These are phyloP conservation scores for Pyricularia pennisetigena DNA, from an alignment of 2,329 filamentous ascomycete species.

Conservation along the genomic window DNA sequence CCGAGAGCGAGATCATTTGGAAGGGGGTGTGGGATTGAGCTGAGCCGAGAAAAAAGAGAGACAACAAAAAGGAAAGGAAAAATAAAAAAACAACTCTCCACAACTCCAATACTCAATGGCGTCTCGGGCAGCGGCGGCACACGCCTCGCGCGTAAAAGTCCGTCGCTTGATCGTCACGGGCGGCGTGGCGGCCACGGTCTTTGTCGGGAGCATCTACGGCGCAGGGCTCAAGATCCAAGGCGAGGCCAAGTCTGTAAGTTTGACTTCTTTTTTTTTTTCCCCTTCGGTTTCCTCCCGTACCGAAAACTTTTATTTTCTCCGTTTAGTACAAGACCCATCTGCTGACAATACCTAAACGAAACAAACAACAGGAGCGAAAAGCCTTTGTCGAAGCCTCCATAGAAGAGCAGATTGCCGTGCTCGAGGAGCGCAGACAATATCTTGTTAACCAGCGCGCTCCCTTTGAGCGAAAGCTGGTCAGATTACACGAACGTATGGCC, in stretches of 20 bases:
- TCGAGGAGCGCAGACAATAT: slow-evolving; percentile 16
- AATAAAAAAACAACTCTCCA: no score
- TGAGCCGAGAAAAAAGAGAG: background rate
- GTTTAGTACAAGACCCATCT: background rate
- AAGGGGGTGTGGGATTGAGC: slow-evolving; percentile 3
- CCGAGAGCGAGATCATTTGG: slow-evolving; percentile 5
- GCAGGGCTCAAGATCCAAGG: slow-evolving; percentile 21
- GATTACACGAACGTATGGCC: slow-evolving; percentile 17
- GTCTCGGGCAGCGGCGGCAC: background rate
- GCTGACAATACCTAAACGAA: background rate
- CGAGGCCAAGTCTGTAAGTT: slow-evolving; percentile 15
- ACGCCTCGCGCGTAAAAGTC: background rate
- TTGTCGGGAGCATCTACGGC: slow-evolving; percentile 21
- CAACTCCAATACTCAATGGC: background rate
- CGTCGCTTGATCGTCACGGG: slow-evolving; percentile 12
- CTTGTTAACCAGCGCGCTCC: slow-evolving; percentile 15
- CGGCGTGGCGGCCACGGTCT: slow-evolving; percentile 18
- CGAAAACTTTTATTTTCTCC: background rate
- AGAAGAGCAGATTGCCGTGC: slow-evolving; percentile 19
- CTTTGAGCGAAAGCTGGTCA: slow-evolving; percentile 20
- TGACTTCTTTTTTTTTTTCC: background rate
- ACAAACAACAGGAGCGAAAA: slow-evolving; percentile 11
- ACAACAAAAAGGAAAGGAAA: background rate
- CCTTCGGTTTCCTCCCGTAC: no score
- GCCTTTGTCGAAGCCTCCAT: slow-evolving; percentile 13